Evolutionary conservation across 2,329 filamentous ascomycete species (phyloP).

Genomic region (Hypoxylon sp.): DNA sequence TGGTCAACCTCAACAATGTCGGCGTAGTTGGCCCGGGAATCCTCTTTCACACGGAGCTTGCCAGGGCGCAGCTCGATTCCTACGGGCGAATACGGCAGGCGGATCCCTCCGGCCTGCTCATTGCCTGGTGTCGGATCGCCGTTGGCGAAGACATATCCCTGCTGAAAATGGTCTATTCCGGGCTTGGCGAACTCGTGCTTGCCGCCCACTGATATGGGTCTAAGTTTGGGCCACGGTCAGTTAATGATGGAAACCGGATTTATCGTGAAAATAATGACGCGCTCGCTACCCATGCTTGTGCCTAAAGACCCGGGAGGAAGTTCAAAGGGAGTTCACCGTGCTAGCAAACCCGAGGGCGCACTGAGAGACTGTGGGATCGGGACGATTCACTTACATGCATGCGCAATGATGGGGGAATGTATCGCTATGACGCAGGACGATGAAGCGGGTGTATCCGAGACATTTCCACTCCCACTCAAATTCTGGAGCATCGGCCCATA

Average conservation of each 20-base stretch:
- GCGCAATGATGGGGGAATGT: constrained; percentile 55
- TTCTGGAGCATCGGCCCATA: constrained; percentile 57
- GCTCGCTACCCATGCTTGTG: constrained; percentile 21
- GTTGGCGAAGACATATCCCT: constrained; percentile 56
- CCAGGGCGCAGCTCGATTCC: constrained; percentile 55
- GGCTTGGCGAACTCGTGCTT: constrained; percentile 58
- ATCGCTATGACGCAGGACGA: constrained; percentile 57
- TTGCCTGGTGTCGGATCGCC: constrained; percentile 53
- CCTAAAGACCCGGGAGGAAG: constrained; percentile 21
- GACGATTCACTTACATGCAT: constrained; percentile 55
- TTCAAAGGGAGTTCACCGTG: constrained; percentile 27
- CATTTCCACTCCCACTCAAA: constrained; percentile 59
- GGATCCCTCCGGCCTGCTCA: constrained; percentile 50
- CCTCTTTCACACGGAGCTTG: constrained; percentile 55
- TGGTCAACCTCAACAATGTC: constrained; percentile 57
- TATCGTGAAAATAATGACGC: constrained; percentile 25
- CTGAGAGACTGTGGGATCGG: constrained; percentile 1
- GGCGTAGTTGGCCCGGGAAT: constrained; percentile 57
- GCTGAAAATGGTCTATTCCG: constrained; percentile 56
- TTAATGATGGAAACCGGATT: constrained; percentile 33
- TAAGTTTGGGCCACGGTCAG: constrained; percentile 45
- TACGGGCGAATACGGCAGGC: constrained; percentile 55
- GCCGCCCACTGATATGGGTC: constrained; percentile 55
- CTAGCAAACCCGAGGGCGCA: constrained; percentile 13
- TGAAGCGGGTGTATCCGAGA: constrained; percentile 57